These are phyloP conservation scores for Populus hybrid DNA, from an alignment of 441 rosid species.

Conservation along the genomic window DNA sequence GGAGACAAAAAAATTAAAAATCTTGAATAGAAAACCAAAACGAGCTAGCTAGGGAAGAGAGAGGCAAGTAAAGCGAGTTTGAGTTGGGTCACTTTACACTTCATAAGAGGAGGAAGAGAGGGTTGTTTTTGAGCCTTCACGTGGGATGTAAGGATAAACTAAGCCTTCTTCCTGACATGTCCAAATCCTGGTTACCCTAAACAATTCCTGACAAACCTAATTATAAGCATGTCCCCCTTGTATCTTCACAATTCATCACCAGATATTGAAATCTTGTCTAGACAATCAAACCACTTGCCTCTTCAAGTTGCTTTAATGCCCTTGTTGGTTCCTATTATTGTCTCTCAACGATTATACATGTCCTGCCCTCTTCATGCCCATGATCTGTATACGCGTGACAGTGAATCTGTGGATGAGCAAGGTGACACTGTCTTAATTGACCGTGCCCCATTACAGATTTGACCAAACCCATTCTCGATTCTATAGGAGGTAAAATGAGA, in stretches of 20 bases:
- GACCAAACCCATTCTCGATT: background rate
- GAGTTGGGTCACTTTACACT: constrained; percentile 38
- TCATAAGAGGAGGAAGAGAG: constrained; percentile 16
- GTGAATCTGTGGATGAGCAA: background rate
- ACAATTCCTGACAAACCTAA: constrained; percentile 37
- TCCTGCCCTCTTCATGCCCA: background rate
- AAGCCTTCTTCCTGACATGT: constrained; percentile 38
- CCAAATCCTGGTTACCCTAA: constrained; percentile 40
- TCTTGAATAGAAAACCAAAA: constrained; percentile 20
- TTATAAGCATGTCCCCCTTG: constrained; percentile 32
- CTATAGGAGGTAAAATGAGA: background rate
- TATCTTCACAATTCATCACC: constrained; percentile 12
- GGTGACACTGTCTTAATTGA: constrained; percentile 9
- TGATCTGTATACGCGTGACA: background rate
- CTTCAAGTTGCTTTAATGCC: background rate
- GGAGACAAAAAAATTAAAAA: background rate
- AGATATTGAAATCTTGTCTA: constrained; percentile 21
- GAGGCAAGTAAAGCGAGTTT: constrained; percentile 15
- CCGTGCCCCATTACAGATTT: background rate
- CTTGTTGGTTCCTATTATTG: background rate
- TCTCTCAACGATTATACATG: background rate
- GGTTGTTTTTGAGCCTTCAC: constrained; percentile 31
- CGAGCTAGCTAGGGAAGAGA: background rate
- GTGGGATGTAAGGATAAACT: constrained; percentile 30
- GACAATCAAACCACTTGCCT: constrained; percentile 2